Evolutionary conservation across 2,329 filamentous ascomycete species (phyloP).

Genomic region (Microdochium trichocladiopsis): DNA sequence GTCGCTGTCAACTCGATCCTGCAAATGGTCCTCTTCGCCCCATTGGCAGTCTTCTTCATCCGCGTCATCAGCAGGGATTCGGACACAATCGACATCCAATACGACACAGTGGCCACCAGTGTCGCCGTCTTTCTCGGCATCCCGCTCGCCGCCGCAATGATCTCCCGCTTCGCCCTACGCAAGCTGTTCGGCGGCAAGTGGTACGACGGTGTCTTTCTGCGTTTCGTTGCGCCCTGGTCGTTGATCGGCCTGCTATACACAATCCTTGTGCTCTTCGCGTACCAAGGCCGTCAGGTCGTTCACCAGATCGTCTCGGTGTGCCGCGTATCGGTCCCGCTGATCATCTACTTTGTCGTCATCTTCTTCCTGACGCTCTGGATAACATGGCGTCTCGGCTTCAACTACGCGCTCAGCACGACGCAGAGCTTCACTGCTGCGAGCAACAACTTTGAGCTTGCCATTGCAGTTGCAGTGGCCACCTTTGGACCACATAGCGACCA

Average conservation of each 20-base stretch:
- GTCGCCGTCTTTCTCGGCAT: constrained; percentile 84
- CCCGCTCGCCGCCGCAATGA: constrained; percentile 70
- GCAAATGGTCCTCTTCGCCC: constrained; percentile 68
- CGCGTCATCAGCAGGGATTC: constrained; percentile 51
- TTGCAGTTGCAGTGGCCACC: constrained; percentile 77
- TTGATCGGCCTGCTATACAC: constrained; percentile 82
- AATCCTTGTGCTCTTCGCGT: constrained; percentile 78
- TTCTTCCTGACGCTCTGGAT: constrained; percentile 64
- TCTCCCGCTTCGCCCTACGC: constrained; percentile 62
- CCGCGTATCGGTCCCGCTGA: constrained; percentile 70
- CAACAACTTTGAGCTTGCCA: constrained; percentile 90
- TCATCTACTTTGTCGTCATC: constrained; percentile 73
- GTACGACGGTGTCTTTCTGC: constrained; percentile 67
- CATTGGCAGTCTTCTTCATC: constrained; percentile 63
- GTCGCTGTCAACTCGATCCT: constrained; percentile 70
- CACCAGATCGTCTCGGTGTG: constrained; percentile 79
- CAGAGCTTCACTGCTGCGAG: constrained; percentile 87
- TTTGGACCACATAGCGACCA: constrained; percentile 74
- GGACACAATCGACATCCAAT: constrained; percentile 35
- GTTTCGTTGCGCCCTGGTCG: constrained; percentile 63
- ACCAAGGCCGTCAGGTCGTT: constrained; percentile 69
- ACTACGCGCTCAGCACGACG: constrained; percentile 62
- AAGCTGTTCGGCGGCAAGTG: constrained; percentile 44
- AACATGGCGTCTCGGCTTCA: constrained; percentile 61
- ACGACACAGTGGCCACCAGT: constrained; percentile 66